These are phyloP conservation scores for Fusarium tupiense DNA, from an alignment of 2,329 filamentous ascomycete genomes.

Conservation along the genomic window DNA sequence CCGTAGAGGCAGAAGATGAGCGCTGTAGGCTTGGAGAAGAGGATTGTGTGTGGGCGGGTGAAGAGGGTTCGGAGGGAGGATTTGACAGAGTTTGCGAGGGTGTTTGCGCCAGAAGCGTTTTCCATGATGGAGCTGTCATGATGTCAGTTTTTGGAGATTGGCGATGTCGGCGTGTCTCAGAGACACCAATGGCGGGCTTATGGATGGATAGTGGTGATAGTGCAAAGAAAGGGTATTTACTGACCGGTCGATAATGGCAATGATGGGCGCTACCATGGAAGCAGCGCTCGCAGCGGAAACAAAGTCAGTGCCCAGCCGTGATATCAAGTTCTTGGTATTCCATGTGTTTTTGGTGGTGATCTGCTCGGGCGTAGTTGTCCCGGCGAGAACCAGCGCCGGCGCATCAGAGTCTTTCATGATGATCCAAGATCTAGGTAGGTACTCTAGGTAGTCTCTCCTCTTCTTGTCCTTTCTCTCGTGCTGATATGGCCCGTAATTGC, in stretches of 20 bases:
- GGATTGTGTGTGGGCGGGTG: constrained; percentile 66
- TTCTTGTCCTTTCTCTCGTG: background rate
- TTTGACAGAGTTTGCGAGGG: constrained; percentile 68
- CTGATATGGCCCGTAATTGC: background rate
- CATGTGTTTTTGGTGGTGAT: constrained; percentile 54
- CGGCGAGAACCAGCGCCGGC: constrained; percentile 33
- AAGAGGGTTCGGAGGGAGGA: constrained; percentile 66
- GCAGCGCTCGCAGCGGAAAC: constrained; percentile 77
- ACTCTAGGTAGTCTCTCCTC: background rate
- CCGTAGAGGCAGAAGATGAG: constrained; percentile 82
- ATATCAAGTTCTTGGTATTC: constrained; percentile 79
- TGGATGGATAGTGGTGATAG: background rate
- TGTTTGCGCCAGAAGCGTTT: constrained; percentile 76
- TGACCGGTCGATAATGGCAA: constrained; percentile 88
- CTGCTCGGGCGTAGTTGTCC: constrained; percentile 31
- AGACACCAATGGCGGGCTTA: too few relatives aligned
- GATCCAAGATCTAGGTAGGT: background rate
- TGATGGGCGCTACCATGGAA: constrained; percentile 81
- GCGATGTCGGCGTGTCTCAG: constrained; percentile 8
- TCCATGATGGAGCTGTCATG: constrained; percentile 76
- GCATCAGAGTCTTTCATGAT: constrained; percentile 28
- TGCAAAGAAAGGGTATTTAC: background rate
- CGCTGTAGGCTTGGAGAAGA: constrained; percentile 73
- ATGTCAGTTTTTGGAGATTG: constrained; percentile 11
- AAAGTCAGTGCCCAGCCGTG: constrained; percentile 74